A percentile compares a stretch with the other conserved stretches of the same genome.
Evolutionary conservation across 2,329 filamentous ascomycete species (phyloP).

Genomic region (Cytospora schulzeri): DNA sequence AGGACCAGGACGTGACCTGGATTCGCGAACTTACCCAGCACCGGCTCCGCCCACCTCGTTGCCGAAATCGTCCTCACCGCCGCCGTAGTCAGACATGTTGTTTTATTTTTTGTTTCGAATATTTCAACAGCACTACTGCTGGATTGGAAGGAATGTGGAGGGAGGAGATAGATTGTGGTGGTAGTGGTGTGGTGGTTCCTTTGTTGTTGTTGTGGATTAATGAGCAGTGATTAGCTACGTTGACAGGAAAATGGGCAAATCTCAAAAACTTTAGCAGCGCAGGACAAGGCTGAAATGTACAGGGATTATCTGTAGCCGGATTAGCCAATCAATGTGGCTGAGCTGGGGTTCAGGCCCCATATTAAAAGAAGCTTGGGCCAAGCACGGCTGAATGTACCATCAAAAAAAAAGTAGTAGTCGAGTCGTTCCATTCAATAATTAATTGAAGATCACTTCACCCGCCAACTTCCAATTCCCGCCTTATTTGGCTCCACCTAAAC

Average conservation of each 20-base stretch:
- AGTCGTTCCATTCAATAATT: not conserved
- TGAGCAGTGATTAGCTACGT: conserved; percentile 1
- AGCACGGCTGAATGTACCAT: conserved; percentile 2
- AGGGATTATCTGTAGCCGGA: not conserved
- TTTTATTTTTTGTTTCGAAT: conserved; percentile 25
- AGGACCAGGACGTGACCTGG: not conserved
- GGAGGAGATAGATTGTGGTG: no score
- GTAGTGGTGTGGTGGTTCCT: not conserved
- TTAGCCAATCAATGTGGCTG: not conserved
- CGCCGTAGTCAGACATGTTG: conserved; percentile 72
- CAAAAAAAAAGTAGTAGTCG: conserved; percentile 13
- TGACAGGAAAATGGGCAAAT: conserved; percentile 19
- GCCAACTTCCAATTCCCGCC: conserved; percentile 1
- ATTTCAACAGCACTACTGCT: not conserved
- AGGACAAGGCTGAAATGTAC: conserved; percentile 20
- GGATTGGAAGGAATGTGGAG: not conserved
- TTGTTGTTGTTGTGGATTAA: not conserved
- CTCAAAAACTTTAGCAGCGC: conserved; percentile 20
- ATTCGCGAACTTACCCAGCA: conserved; percentile 20
- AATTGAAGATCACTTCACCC: not conserved
- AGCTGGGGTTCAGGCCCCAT: not conserved
- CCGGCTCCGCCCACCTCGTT: conserved; percentile 30
- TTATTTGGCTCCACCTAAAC: no score
- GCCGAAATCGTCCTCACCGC: conserved; percentile 50
- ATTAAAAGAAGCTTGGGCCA: conserved; percentile 6